Base-by-base conservation (phyloP, 352 stramenopile genomes). In the Pythium angustatum region DNA sequence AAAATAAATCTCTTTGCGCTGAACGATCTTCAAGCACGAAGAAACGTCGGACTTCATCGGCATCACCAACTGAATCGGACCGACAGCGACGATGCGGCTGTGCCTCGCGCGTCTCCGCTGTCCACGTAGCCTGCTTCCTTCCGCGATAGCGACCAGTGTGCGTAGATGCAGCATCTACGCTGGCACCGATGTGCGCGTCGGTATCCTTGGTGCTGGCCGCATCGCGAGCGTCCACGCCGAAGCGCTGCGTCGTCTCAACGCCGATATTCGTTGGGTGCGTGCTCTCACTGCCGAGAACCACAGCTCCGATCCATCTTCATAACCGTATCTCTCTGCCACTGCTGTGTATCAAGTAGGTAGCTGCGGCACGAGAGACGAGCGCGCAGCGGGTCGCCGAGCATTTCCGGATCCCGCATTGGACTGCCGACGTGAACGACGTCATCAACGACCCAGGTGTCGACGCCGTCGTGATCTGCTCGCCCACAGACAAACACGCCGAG, bases 391-490 rank as follows among this genome's bases (percentile, higher is more conserved):
- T 75, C 9, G 79, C 82, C 5, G 61, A 64, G 28, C 60, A 56
- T 28, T 91, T 76, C 57, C 64, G 71, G 28, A 88, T 91, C 45
- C 70, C 78, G 21, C 78, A 83, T 31, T 91, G 82, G 77, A 87
- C 85, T 12, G 76, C 78, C n/a, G 58, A 81, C 68, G 77, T 87
- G 4, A 91, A 91, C 47, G 94, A 98, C n/a, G 84, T 98, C 11
- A 94, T 99, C 62, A 78, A 75, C 11, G 82, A 98, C 66, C 90
- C 93, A 1, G 88, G 97, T 15, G 87, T 98, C 34, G 93, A 99
- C 73, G 96, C 94, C 15, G 93, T 99, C 14, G 86, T 97, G 81
- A 98, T 99, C 78, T 99, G 96, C 74, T 98, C 94, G 14, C 96
- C 96, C 3, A 98, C 91, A 19, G 74, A 87, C 30, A 92, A 83